Evolutionary conservation across 257 asterid genomes (phyloP).

Genomic region (Solanum microdontum): DNA sequence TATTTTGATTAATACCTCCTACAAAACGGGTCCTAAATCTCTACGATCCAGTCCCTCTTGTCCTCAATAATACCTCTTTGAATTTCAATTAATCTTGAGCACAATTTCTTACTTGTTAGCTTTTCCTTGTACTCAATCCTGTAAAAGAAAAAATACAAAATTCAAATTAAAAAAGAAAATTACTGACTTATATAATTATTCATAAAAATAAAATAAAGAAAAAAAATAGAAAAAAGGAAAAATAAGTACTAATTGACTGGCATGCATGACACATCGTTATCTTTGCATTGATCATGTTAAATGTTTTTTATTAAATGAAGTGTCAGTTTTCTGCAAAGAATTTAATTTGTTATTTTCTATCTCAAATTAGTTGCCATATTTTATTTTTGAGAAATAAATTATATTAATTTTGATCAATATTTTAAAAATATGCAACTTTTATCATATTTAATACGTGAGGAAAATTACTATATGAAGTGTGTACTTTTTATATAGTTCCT

Average conservation of each 20-base stretch:
- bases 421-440: neutral
- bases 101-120: conserved; percentile 23
- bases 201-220: neutral
- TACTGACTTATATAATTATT: neutral
- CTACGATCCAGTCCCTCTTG: conserved; percentile 47
- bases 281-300: neutral
- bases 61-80: conserved; percentile 54
- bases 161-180: neutral
- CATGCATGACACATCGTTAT: neutral
- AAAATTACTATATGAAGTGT: too few species aligned
- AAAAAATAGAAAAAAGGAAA: neutral
- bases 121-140: conserved; percentile 46
- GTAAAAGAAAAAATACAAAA: neutral
- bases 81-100: conserved; percentile 30
- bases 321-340: neutral
- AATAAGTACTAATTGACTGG: neutral
- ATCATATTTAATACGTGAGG: too few species aligned
- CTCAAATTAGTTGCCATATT: neutral
- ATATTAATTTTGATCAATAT: neutral
- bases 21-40: conserved; percentile 3
- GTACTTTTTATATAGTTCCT: neutral
- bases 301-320: too few species aligned
- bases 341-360: too few species aligned
- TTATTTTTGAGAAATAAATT: neutral
- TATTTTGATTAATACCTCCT: too few species aligned